These are phyloP conservation scores for Drechslerella coelobrocha DNA, from an alignment of 2,329 filamentous ascomycete species.

Conservation along the genomic window DNA sequence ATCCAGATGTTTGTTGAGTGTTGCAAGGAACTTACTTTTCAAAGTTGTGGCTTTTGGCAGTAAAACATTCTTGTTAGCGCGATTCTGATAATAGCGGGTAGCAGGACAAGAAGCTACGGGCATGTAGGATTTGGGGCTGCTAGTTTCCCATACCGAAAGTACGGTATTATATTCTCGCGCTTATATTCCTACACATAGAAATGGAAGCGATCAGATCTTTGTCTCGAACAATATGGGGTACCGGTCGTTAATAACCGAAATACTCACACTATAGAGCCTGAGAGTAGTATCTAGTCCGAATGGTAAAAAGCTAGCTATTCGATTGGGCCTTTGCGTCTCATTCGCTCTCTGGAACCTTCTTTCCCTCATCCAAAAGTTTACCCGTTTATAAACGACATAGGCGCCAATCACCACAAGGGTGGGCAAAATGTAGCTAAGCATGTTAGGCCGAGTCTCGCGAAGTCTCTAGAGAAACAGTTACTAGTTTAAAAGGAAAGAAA, in stretches of 20 bases:
- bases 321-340: neutral
- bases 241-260: neutral
- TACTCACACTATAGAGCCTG: conserved; percentile 8
- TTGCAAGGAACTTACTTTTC: no score
- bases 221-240: neutral
- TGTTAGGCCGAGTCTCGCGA: no score
- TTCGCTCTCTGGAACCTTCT: conserved; percentile 6
- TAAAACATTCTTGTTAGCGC: no score
- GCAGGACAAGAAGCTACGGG: neutral
- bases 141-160: conserved; percentile 20
- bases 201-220: neutral
- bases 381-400: neutral
- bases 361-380: conserved; percentile 9
- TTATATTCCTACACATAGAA: conserved; percentile 7
- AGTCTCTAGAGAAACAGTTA: no score
- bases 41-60: no score
- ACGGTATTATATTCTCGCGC: conserved; percentile 9
- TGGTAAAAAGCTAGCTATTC: conserved; percentile 7
- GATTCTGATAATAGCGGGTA: no score
- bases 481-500: no score
- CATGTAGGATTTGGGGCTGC: no score
- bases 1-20: no score
- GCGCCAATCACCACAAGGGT: conserved; percentile 1
- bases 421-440: conserved; percentile 12
- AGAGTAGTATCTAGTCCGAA: conserved; percentile 18